Evolutionary conservation across 495 filamentous ascomycete genomes (phyloP), one percentile per base, ranked within the genome.

Genomic region (Xeromyces bisporus): DNA sequence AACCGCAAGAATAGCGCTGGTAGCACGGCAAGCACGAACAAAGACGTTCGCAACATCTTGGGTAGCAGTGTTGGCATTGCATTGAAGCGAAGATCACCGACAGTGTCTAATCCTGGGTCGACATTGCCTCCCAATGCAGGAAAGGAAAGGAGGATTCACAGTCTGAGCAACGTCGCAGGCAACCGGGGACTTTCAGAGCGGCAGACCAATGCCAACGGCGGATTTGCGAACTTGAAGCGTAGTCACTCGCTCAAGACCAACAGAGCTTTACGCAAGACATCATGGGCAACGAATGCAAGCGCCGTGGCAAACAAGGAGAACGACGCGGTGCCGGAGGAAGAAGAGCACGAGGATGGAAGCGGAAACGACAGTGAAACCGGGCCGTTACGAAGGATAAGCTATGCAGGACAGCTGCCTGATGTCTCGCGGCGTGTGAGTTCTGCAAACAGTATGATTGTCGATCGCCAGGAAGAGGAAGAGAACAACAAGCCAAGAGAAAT

Each of bases 131-230:
- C 72, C 14, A 61, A 59, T 23, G 47, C 48, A 20, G 48, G 52
- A 37, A 52, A 56, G 26, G 63, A 67, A 38, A 71, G 86, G 2
- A 74, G 89, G 7, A 93, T 93, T 38, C 67, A 87, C 24, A 89
- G 80, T 32, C 69, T 94, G 23, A 91, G 75, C 47, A 77, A 93
- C 47, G 86, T 96, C 12, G 78, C 67, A 6, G 72, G 75, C 34
- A 93, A 93, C 45, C 62, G 75, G 3, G 75, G 77, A 7, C 55
- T 60, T 33, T 41, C 42, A 7, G 62, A 73, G 38, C 75, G 72
- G 41, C 67, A 70, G 34, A 51, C 53, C 24, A 59, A 51, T 18
- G 47, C 46, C 23, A 60, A 49, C 34, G 53, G 58, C 18, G 59
- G 64, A 8, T 46, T 69, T 28, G 51, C 56, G 1, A 62, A 50